Evolutionary conservation across 83 land plant species (phyloP), one percentile per base, ranked within the genome.

Genomic region (Picea engelmannii): DNA sequence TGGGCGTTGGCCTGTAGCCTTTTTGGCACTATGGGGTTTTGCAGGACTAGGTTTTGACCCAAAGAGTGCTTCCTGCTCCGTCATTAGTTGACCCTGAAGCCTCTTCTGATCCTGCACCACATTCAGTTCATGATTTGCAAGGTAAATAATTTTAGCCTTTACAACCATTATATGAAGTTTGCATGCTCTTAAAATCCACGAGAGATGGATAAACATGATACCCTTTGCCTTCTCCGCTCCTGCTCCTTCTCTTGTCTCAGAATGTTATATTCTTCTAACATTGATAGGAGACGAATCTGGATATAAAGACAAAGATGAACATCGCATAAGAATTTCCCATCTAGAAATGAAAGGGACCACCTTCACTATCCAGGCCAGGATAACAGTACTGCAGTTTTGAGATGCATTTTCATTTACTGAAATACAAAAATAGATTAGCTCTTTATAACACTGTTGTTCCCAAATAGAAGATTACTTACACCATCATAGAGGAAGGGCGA

Each of bases 41-140:
- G 86, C 84, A 20, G 98, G 97, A 81, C 99, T 96, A 63, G 99
- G 99, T 85, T 90, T 98, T 73, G 99, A 96, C 55, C 99, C 99
- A 86, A 84, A 98, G 8, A 96, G 89, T 31, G 90, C 90, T 79
- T 98, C 99, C 44, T 98, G 95, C 81, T 94, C 99, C 15, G 96
- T 94, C 35, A 94, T 86, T 5, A 98, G 85, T 81, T 98, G 99
- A 15, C 96, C 99, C 77, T 98, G 99, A 49, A 98, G 92, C 81
- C 85, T 91, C 88, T 94, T 94, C 80, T 98, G 99, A 55, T 98
- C 99, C 99, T 98, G 91, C 42, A 81, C 38, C 18, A 8, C 79
- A 21, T 49, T 60, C 52, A 21, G 3, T 67, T 10, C 16, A 69
- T 17, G 74, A 2, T 12, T 38, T 38, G 13, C 16, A 38, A 35